A percentile compares a stretch with the other conserved stretches of the same genome.
Conservation (phyloP, 2,329 filamentous ascomycete species). For the Conoideocrella luteorostrata region DNA sequence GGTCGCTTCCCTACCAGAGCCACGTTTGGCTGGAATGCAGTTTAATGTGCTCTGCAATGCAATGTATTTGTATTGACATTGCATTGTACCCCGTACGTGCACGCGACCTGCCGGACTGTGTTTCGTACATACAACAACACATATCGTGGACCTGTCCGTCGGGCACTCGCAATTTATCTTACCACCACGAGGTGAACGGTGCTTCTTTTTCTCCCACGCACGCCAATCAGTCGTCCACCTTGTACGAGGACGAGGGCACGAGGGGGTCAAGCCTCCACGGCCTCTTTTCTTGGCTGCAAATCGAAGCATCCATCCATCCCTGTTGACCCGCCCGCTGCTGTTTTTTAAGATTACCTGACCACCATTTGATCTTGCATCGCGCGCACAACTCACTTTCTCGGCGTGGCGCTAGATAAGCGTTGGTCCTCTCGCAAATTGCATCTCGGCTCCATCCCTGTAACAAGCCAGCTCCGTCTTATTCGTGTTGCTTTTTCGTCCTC, state of each 20-base stretch:
- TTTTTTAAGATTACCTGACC: constrained; percentile 2
- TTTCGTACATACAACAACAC: not conserved
- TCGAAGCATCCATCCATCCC: not conserved
- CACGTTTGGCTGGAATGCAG: not conserved
- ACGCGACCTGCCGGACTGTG: not conserved
- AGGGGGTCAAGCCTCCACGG: too few relatives aligned
- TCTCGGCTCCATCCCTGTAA: constrained; percentile 2
- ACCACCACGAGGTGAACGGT: not conserved
- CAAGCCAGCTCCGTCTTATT: not conserved
- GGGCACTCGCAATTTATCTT: not conserved
- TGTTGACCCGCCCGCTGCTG: not conserved
- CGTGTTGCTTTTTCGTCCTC: not conserved
- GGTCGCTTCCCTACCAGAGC: too few relatives aligned
- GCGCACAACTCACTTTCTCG: not conserved
- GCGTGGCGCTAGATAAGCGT: not conserved
- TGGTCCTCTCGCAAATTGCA: not conserved
- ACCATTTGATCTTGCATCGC: not conserved
- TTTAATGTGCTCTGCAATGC: not conserved
- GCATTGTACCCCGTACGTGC: not conserved
- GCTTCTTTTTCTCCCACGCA: not conserved
- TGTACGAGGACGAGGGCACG: not conserved
- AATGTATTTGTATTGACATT: not conserved
- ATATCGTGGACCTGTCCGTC: not conserved
- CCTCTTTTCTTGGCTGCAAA: not conserved
- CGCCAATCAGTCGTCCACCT: not conserved